Conservation (phyloP, 139 green algal genomes). For the Yamagishiella unicocca region DNA sequence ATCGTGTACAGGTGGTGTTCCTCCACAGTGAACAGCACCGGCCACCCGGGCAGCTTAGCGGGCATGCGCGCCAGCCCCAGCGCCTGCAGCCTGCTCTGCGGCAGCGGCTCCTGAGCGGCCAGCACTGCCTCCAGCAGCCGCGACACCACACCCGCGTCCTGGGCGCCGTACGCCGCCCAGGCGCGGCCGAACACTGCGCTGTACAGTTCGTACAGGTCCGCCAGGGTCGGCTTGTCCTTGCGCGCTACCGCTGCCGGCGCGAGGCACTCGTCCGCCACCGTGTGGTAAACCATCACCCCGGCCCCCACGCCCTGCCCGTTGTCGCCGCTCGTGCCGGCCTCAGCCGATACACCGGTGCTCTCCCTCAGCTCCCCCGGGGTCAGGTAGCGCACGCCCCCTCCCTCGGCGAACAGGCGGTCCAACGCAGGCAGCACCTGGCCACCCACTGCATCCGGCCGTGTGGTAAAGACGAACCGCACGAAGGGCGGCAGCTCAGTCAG, state of each 20-base stretch:
- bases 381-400: no score
- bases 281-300: slow-evolving; percentile 39
- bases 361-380: no score
- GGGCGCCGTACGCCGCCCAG: not conserved
- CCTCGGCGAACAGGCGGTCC: not conserved
- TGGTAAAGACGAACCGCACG: slow-evolving; percentile 30
- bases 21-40: slow-evolving; percentile 37
- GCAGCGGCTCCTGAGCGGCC: slow-evolving; percentile 29
- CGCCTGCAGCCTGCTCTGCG: not conserved
- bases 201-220: slow-evolving; percentile 25
- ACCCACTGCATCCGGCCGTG: slow-evolving; percentile 24
- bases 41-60: slow-evolving; percentile 21
- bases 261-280: slow-evolving; percentile 4
- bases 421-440: not conserved
- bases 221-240: no score
- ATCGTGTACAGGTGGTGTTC: slow-evolving; percentile 52
- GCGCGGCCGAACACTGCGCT: not conserved
- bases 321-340: no score
- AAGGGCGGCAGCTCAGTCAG: not conserved
- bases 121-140: slow-evolving; percentile 11
- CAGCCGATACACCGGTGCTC: no score
- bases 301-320: no score
- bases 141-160: not conserved
- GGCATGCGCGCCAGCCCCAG: slow-evolving; percentile 11
- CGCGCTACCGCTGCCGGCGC: no score